These are phyloP conservation scores for Prunus yedoensis DNA, from an alignment of 331 rosid genomes.

Conservation along the genomic window DNA sequence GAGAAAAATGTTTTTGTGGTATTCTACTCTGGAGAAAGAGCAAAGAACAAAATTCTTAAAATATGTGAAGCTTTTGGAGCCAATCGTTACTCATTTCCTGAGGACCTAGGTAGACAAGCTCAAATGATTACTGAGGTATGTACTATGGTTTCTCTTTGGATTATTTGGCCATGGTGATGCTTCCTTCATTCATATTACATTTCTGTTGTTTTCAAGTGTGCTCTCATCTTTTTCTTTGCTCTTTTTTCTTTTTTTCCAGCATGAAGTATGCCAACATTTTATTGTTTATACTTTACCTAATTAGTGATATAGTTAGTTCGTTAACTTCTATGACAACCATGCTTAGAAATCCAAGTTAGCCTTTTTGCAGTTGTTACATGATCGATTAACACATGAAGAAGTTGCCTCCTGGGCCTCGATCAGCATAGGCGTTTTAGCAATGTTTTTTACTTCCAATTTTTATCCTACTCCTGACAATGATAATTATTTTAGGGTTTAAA, in stretches of 20 bases:
- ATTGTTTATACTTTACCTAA: neutral
- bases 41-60: conserved; percentile 84
- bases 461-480: neutral
- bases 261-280: neutral
- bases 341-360: neutral
- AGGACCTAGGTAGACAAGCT: conserved; percentile 72
- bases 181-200: neutral
- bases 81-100: conserved; percentile 87
- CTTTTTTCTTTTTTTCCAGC: neutral
- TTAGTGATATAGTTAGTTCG: neutral
- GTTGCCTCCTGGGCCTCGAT: neutral
- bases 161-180: neutral
- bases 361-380: neutral
- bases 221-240: neutral
- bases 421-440: neutral
- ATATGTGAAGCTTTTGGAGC: conserved; percentile 98
- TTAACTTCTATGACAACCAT: neutral
- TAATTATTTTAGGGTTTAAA: neutral
- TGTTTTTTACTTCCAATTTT: neutral
- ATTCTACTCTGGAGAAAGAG: conserved; percentile 92
- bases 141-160: conserved; percentile 21
- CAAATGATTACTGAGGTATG: conserved; percentile 78
- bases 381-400: neutral
- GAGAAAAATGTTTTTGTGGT: conserved; percentile 95
- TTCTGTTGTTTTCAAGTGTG: neutral